phyloP scores from a whole-genome alignment of 1,139 yeast species.

The Saccharomycopsis hybrid region DNA sequence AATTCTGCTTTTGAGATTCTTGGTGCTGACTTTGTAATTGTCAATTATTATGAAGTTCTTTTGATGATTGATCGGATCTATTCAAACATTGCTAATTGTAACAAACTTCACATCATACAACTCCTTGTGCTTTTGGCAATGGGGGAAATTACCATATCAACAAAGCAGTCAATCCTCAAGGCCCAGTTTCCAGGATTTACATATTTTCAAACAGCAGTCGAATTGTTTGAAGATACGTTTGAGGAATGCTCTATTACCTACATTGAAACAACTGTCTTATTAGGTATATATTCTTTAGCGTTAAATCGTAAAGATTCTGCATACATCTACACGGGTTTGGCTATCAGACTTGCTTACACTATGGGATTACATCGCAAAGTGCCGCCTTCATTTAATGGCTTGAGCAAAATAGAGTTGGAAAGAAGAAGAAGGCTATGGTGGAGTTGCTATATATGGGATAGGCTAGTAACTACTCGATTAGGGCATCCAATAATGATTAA shows the following conservation, averaged over 20 bases:
- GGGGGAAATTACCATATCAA: background rate
- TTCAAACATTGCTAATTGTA: background rate
- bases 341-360: conserved; percentile 16
- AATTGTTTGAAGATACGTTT: conserved; percentile 14
- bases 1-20: conserved; percentile 2
- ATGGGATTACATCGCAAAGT: conserved; percentile 16
- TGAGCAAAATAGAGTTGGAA: conserved; percentile 2
- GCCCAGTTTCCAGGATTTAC: conserved; percentile 10
- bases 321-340: conserved; percentile 16
- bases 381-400: background rate
- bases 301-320: conserved; percentile 15
- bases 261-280: conserved; percentile 13
- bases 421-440: conserved; percentile 16
- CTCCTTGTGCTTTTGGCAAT: conserved; percentile 7
- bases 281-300: conserved; percentile 12
- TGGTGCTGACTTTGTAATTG: conserved; percentile 13
- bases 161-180: background rate
- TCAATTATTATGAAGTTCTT: conserved; percentile 1
- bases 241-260: conserved; percentile 11
- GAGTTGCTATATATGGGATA: conserved; percentile 18
- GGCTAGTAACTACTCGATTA: conserved; percentile 8
- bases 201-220: conserved; percentile 10
- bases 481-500: conserved; percentile 19
- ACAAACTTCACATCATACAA: conserved; percentile 5
- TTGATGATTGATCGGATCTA: conserved; percentile 4